phyloP scores from a whole-genome alignment of 805 yeast genomes.

The Hanseniaspora vineae region DNA sequence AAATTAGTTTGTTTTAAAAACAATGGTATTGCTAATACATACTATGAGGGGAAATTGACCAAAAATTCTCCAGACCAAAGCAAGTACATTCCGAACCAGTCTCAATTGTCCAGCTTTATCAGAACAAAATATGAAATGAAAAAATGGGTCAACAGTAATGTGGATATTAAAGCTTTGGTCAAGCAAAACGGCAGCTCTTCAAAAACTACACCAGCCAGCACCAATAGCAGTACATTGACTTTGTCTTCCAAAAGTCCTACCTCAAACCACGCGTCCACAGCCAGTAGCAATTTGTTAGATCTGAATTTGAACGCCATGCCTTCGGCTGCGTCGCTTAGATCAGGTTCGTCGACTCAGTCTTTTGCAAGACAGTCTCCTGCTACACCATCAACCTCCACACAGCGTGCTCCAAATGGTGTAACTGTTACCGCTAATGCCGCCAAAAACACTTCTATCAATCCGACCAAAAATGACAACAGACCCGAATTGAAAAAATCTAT shows the following conservation, averaged over 20 bases:
- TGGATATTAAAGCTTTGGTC: constrained; percentile 37
- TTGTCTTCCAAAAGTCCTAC: constrained; percentile 12
- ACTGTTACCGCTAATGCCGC: not conserved
- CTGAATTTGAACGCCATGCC: not conserved
- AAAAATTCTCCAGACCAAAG: constrained; percentile 30
- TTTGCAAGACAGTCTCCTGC: too few relatives aligned
- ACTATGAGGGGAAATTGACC: constrained; percentile 67
- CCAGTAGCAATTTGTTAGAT: not conserved
- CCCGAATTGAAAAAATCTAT: constrained; percentile 90
- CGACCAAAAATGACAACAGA: constrained; percentile 27
- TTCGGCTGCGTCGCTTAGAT: not conserved
- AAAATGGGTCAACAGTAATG: constrained; percentile 52
- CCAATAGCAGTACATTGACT: constrained; percentile 7
- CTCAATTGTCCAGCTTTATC: constrained; percentile 79
- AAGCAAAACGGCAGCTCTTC: constrained; percentile 21
- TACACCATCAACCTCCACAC: too few relatives aligned
- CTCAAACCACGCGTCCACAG: not conserved
- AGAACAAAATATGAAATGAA: constrained; percentile 84
- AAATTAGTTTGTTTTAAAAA: constrained; percentile 84
- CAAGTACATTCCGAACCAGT: constrained; percentile 63
- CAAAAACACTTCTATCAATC: not conserved
- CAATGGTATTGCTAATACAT: constrained; percentile 48
- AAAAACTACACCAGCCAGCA: constrained; percentile 5
- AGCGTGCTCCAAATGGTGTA: too few relatives aligned
- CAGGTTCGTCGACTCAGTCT: not conserved